A percentile compares a stretch with the other conserved stretches of the same genome.
Evolutionary conservation across 2,329 filamentous ascomycete genomes (phyloP).

Genomic region (Bipolaris cookei): DNA sequence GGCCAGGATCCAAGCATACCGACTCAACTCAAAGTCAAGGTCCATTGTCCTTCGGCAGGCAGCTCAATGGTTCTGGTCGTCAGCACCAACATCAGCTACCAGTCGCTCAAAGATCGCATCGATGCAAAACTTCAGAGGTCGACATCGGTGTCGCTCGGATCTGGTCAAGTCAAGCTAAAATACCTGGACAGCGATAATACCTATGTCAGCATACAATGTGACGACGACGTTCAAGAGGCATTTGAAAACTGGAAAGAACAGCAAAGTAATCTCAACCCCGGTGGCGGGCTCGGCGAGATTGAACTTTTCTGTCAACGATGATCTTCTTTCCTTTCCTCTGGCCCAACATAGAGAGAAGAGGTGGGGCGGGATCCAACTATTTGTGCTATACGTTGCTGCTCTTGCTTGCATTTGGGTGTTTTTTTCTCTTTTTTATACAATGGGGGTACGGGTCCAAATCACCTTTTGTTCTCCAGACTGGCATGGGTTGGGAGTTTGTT

Average conservation of each 20-base stretch:
- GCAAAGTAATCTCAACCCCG: constrained; percentile 64
- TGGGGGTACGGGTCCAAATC: neutral
- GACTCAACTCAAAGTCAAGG: constrained; percentile 93
- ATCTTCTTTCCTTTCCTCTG: constrained; percentile 4
- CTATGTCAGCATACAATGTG: constrained; percentile 89
- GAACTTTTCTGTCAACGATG: constrained; percentile 59
- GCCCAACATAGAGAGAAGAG: too few relatives aligned
- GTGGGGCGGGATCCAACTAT: too few relatives aligned
- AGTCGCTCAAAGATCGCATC: constrained; percentile 91
- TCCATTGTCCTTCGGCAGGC: constrained; percentile 77
- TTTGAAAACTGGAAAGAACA: constrained; percentile 93
- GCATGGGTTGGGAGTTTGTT: constrained; percentile 12
- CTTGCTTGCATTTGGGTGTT: constrained; percentile 3
- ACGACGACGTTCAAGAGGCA: constrained; percentile 95
- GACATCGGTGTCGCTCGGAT: constrained; percentile 81
- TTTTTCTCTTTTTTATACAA: neutral
- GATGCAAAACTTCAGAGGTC: constrained; percentile 92
- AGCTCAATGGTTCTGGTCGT: constrained; percentile 97
- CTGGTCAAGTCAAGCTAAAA: constrained; percentile 81
- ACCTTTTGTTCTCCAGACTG: neutral
- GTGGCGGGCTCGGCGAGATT: constrained; percentile 81
- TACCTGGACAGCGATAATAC: constrained; percentile 89
- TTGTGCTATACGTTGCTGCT: neutral
- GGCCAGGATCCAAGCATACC: constrained; percentile 49
- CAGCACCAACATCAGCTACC: constrained; percentile 92